Conservation (phyloP, 78 protist genomes). For the slime mould (Dictyostelium discoideum) region DNA sequence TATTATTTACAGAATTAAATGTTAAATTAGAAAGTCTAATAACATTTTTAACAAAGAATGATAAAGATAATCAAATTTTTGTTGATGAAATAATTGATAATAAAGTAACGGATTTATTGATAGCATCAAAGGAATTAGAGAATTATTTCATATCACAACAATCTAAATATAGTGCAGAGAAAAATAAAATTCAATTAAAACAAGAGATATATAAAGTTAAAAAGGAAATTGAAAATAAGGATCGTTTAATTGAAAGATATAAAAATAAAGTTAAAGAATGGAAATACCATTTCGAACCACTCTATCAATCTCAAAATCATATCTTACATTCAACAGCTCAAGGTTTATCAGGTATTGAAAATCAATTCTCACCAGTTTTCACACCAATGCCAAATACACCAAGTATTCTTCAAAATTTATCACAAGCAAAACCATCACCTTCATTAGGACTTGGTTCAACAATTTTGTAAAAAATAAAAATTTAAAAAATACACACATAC, state of each 20-base stretch:
- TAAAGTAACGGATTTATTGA: neutral
- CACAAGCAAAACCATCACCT: constrained; percentile 45
- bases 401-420: constrained; percentile 37
- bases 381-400: constrained; percentile 79
- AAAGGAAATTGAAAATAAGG: constrained; percentile 62
- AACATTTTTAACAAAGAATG: neutral
- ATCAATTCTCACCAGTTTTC: constrained; percentile 48
- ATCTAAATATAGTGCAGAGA: constrained; percentile 25
- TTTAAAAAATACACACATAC: neutral
- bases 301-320: constrained; percentile 45
- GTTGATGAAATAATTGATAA: neutral
- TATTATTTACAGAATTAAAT: constrained; percentile 39
- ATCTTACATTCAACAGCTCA: constrained; percentile 52
- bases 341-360: constrained; percentile 1
- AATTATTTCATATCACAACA: constrained; percentile 5
- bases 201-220: constrained; percentile 44
- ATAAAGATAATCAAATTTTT: neutral
- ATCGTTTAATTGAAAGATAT: constrained; percentile 50
- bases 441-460: constrained; percentile 24
- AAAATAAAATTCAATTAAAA: constrained; percentile 30
- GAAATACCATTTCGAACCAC: constrained; percentile 70
- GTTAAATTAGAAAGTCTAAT: neutral
- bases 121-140: constrained; percentile 13
- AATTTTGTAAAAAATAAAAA: neutral
- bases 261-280: constrained; percentile 53